phyloP scores from a whole-genome alignment of 495 filamentous ascomycete species.

The Penicillium pancosmium region DNA sequence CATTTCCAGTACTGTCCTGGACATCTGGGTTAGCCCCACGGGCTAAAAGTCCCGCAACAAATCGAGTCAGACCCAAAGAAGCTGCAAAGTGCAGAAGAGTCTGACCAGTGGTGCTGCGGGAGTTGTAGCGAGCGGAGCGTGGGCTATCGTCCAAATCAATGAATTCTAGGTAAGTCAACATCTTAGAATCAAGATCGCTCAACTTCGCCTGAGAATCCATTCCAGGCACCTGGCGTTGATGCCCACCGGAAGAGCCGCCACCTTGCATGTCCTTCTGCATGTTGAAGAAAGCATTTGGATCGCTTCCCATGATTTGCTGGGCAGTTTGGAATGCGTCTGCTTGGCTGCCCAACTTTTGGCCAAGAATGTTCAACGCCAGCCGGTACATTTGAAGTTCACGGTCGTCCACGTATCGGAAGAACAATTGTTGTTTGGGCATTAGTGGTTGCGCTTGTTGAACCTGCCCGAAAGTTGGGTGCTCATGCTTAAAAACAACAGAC shows the following conservation, averaged over 20 bases:
- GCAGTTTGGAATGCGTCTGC: slow-evolving; percentile 54
- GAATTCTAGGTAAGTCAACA: slow-evolving; percentile 74
- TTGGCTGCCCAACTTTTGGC: slow-evolving; percentile 50
- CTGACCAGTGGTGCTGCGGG: slow-evolving; percentile 66
- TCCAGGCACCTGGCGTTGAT: slow-evolving; percentile 50
- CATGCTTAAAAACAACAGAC: slow-evolving; percentile 70
- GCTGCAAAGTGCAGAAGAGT: slow-evolving; percentile 83
- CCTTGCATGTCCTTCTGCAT: slow-evolving; percentile 51
- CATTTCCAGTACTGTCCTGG: slow-evolving; percentile 79
- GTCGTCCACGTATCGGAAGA: slow-evolving; percentile 81
- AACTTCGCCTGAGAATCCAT: slow-evolving; percentile 44
- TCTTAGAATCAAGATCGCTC: slow-evolving; percentile 66
- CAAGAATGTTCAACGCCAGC: slow-evolving; percentile 49
- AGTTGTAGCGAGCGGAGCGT: slow-evolving; percentile 64
- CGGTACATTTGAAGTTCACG: slow-evolving; percentile 68
- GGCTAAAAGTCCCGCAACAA: slow-evolving; percentile 78
- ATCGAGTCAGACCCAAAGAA: slow-evolving; percentile 71
- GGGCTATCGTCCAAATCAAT: slow-evolving; percentile 78
- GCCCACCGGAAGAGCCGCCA: slow-evolving; percentile 36
- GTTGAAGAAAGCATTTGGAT: slow-evolving; percentile 45
- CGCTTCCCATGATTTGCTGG: slow-evolving; percentile 54
- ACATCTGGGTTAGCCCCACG: slow-evolving; percentile 77
- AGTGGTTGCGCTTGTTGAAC: slow-evolving; percentile 47
- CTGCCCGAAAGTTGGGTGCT: slow-evolving; percentile 54
- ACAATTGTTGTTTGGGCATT: slow-evolving; percentile 56